Evolutionary conservation across 2,329 filamentous ascomycete species (phyloP), one percentile per base, ranked within the genome.

Genomic region (Apiospora phragmitis): DNA sequence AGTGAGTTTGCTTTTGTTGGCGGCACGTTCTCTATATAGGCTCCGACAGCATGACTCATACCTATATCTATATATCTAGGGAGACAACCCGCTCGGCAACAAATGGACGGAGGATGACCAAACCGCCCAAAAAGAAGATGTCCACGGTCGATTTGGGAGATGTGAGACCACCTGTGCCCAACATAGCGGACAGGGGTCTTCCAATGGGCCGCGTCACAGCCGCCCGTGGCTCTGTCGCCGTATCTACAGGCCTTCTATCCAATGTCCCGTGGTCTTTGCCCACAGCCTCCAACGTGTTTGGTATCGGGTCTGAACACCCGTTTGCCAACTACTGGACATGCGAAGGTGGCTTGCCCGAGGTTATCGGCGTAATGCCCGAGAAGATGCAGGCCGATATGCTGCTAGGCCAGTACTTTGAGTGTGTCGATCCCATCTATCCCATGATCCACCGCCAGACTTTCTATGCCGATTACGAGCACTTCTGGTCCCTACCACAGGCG

Each of bases 291-390:
- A 94, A 93, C 74, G 91, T 94, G 70, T 95, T 95, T 77, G 93
- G 93, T n/a, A 90, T 94, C 73, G 92, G 92, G 18, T 90, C 91
- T 0, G 91, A 94, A 77, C 92, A 94, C 77, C 92, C 92, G 0
- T 94, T 94, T 78, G 90, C 92, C 76, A 95, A 95, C 78, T 95
- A 95, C 80, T 95, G 93, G 93, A 95, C 92, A 3, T 93, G 91
- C 76, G 88, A 91, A 72, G 93, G 93, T 66, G 93, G 92, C 0
- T 82, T 95, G 24, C 85, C 89, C 11, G 93, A 95, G 80, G 92
- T 94, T 8, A 90, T 94, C 59, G 90, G 88, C 1, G 92, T 94
- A 4, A 83, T 95, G 16, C 93, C 93, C 0, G 91, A 91, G 70
- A 94, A 93, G 81, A 82, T 91, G 11, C 92, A 94, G 79, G 91